Evolutionary conservation across 2,329 filamentous ascomycete species (phyloP), one percentile per base, ranked within the genome.

Genomic region (Phyllosticta capitalensis): DNA sequence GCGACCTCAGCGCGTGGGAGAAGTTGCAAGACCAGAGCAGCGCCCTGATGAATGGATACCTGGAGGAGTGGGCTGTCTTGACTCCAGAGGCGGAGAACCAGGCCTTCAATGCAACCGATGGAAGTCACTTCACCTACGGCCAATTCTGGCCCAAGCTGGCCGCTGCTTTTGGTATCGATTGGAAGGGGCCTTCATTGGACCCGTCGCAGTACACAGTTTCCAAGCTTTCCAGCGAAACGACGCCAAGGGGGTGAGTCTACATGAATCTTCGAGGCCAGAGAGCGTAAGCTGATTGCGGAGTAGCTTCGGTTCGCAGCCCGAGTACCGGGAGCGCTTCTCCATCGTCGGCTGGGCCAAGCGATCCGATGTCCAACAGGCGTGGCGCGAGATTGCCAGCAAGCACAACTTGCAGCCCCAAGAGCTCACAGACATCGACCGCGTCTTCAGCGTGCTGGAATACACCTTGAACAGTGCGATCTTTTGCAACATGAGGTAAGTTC

Each of bases 41-140:
- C 2, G 78, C 76, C 5, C 71, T 71, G 65, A 65, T 82, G 63
- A 82, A 79, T 48, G 76, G 72, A 0, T 78, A 79, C 61, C 71
- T 82, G 24, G 71, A 70, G 17, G 78, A 80, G 65, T 83, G 78
- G 78, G 75, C 75, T 0, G 76, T 76, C 0, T 65, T 82, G 20
- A 74, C 70, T 1, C 70, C 72, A 0, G 66, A 66, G 4, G 72
- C 75, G 9, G 67, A 64, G 56, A 74, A 80, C 61, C 67, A 82
- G 64, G 75, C 72, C 17, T 81, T 82, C 68, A 82, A 82, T 61
- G 74, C 75, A 0, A 67, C 67, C 30, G 79, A 83, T 55, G 75
- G 73, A 5, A 72, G 69, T 14, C 68, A 71, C 0, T 75, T 81
- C 20, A 76, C 75, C 1, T 80, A 76, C 74, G 76, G 76, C 1